Conservation (phyloP, 2,329 filamentous ascomycete genomes). For the Fusarium camptoceras region DNA sequence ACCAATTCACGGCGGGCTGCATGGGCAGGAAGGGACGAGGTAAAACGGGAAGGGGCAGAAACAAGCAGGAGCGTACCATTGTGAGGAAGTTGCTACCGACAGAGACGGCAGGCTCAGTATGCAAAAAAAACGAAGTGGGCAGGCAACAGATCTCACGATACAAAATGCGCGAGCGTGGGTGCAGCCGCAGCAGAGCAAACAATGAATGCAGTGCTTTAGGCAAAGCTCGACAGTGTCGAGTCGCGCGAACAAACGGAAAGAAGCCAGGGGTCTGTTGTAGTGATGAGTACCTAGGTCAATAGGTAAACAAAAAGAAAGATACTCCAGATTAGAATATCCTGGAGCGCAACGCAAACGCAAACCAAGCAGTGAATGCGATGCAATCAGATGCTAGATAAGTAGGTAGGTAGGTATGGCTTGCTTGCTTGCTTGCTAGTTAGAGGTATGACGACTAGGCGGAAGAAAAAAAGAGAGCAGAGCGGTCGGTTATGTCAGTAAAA, state of each 20-base stretch:
- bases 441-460: constrained; percentile 25
- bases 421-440: background rate
- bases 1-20: constrained; percentile 35
- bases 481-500: constrained; percentile 44
- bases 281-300: background rate
- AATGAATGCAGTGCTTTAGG: constrained; percentile 20
- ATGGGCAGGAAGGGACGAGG: constrained; percentile 32
- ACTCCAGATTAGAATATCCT: constrained; percentile 34
- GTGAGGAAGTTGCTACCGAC: constrained; percentile 31
- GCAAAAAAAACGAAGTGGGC: constrained; percentile 1
- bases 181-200: constrained; percentile 14
- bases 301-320: constrained; percentile 18
- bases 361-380: constrained; percentile 30
- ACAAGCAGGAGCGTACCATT: constrained; percentile 39
- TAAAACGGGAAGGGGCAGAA: constrained; percentile 13
- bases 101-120: constrained; percentile 16
- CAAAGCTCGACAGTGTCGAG: constrained; percentile 37
- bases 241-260: constrained; percentile 12
- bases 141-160: constrained; percentile 26
- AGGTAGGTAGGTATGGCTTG: background rate
- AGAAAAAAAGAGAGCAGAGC: constrained; percentile 37
- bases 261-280: background rate
- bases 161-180: constrained; percentile 25
- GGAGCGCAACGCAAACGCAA: constrained; percentile 12
- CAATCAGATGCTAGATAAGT: constrained; percentile 31